Base-by-base conservation (phyloP, 116 monocot species). In the Cymodocea nodosa region DNA sequence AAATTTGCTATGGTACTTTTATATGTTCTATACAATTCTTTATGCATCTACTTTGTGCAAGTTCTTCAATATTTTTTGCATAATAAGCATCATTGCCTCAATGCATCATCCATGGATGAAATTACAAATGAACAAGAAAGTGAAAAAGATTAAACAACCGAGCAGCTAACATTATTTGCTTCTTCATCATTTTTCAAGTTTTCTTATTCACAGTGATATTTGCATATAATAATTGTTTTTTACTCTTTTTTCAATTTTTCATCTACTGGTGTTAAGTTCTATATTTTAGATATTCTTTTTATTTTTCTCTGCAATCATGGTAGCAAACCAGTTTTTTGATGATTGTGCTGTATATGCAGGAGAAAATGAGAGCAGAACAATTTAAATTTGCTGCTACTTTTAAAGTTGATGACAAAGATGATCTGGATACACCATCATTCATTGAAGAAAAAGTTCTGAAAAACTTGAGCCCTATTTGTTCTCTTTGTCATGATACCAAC, bases 311-410 rank as follows among this genome's bases (percentile, higher is more conserved):
- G 9, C 11, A 35, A n/a, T 62, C 7, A 62, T 40, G 35, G n/a
- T 36, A 40, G 11, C 37, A 5, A 50, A 64, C 15, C 60, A 34
- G 14, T 50, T 12, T 24, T 49, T 15, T 51, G 22, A 50, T 63
- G 14, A 61, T 15, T 54, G 34, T 7, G 24, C 4, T 66, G 16
- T 13, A 15, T 22, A 20, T n/a, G 8, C 63, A 99, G 98, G 89
- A 75, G 49, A 92, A 89, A 81, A 89, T 99, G 98, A 89, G 55
- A 76, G 80, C 86, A 49, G 77, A 86, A 50, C 98, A 99, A 44
- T 86, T 86, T 52, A 99, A 84, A 65, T 99, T 99, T 77, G 56
- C 85, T 35, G 86, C 71, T 15, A 84, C 75, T 72, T 22, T 86
- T 17, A 78, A 76, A 67, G 69, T 77, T 3, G 24, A 57, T 50